Evolutionary conservation across 345 rosid genomes (phyloP).

Genomic region (Heritiera fomes): DNA sequence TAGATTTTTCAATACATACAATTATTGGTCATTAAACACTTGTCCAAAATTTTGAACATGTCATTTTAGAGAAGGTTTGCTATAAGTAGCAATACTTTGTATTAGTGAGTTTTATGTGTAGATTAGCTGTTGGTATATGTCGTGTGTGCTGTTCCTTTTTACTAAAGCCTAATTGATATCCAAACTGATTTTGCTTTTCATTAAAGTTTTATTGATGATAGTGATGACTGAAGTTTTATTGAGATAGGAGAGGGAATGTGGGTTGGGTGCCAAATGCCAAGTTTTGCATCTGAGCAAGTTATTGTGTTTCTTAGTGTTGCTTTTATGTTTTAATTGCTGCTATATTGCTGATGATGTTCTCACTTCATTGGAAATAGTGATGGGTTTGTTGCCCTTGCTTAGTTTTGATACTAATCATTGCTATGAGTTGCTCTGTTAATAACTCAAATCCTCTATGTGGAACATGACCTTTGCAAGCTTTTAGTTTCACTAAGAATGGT

Average conservation of each 20-base stretch:
- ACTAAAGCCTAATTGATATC: background rate
- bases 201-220: background rate
- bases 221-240: background rate
- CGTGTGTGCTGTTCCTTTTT: background rate
- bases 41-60: background rate
- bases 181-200: background rate
- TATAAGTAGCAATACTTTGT: background rate
- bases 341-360: background rate
- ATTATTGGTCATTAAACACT: background rate
- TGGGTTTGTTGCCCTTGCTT: background rate
- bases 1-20: background rate
- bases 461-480: no score
- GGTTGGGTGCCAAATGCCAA: slow-evolving; percentile 2
- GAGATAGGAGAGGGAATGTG: background rate
- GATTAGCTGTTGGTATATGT: background rate
- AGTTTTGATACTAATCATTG: background rate
- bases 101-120: background rate
- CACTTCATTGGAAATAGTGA: background rate
- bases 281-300: background rate
- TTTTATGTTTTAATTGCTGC: slow-evolving; percentile 4
- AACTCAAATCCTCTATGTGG: no score
- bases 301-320: background rate
- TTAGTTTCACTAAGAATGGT: background rate
- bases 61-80: background rate
- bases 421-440: background rate